Evolutionary conservation across 148 eudicot genomes (phyloP).

Genomic region (Cornus controversa): DNA sequence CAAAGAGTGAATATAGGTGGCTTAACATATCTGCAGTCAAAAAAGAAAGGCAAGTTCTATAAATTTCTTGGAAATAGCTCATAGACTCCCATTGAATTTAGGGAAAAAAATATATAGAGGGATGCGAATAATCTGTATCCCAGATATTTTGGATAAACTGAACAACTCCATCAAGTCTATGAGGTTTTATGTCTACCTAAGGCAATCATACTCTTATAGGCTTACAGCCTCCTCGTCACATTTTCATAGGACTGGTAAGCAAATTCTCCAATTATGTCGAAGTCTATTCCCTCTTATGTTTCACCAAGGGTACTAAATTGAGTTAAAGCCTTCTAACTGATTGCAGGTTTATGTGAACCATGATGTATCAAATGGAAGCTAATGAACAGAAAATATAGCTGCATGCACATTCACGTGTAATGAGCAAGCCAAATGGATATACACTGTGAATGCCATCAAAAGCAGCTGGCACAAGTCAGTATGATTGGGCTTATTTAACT

Average conservation of each 20-base stretch:
- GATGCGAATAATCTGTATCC: neutral
- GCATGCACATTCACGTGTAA: no score
- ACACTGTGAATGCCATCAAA: no score
- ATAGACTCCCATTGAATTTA: neutral
- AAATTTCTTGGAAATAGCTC: neutral
- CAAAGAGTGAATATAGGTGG: slow-evolving; percentile 87
- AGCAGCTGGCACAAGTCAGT: no score
- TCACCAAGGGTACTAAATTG: neutral
- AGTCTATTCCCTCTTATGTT: neutral
- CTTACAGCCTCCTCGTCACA: neutral
- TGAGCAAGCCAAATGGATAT: no score
- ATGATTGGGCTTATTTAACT: no score
- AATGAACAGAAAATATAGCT: no score
- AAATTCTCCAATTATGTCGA: neutral
- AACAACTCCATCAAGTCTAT: neutral
- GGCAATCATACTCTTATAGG: neutral
- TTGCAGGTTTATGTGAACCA: no score
- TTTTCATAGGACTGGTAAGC: neutral
- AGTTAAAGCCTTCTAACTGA: no score
- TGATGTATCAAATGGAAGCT: no score
- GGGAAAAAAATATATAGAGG: neutral
- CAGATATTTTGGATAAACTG: neutral
- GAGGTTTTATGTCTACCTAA: neutral
- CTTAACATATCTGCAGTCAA: slow-evolving; percentile 52
- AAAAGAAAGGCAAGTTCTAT: slow-evolving; percentile 10